Evolutionary conservation across 1,284 basidiomycete species (phyloP).

Genomic region (Cryptococcus hybrid): DNA sequence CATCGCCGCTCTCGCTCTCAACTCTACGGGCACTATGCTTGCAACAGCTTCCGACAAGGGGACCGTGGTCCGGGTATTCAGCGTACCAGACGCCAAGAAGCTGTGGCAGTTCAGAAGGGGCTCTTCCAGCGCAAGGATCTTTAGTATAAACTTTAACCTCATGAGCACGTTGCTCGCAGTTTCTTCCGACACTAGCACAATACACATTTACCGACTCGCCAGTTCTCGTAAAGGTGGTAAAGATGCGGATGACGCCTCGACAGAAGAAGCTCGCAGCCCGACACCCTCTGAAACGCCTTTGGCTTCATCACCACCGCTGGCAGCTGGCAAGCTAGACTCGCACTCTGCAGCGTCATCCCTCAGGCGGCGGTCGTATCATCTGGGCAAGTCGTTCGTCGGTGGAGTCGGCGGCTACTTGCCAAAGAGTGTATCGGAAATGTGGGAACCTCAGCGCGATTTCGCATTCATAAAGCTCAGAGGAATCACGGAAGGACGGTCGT

Average conservation of each 20-base stretch:
- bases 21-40: constrained; percentile 82
- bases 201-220: constrained; percentile 90
- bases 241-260: not conserved
- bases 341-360: constrained; percentile 38
- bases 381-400: constrained; percentile 76
- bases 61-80: constrained; percentile 95
- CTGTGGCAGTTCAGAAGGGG: constrained; percentile 93
- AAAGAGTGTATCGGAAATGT: constrained; percentile 87
- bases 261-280: constrained; percentile 20
- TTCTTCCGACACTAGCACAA: constrained; percentile 89
- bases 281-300: constrained; percentile 31
- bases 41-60: constrained; percentile 95
- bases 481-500: constrained; percentile 73
- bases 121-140: constrained; percentile 80
- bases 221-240: constrained; percentile 5
- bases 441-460: constrained; percentile 92
- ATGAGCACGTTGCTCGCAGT: constrained; percentile 83
- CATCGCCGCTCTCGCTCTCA: constrained; percentile 82
- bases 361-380: constrained; percentile 63
- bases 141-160: constrained; percentile 88
- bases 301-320: constrained; percentile 23
- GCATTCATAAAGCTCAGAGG: constrained; percentile 85
- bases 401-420: constrained; percentile 89
- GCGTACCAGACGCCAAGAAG: constrained; percentile 75
- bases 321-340: constrained; percentile 9